These are phyloP conservation scores for Daldinia eschscholtzii DNA, from an alignment of 2,329 filamentous ascomycete species.

Conservation along the genomic window DNA sequence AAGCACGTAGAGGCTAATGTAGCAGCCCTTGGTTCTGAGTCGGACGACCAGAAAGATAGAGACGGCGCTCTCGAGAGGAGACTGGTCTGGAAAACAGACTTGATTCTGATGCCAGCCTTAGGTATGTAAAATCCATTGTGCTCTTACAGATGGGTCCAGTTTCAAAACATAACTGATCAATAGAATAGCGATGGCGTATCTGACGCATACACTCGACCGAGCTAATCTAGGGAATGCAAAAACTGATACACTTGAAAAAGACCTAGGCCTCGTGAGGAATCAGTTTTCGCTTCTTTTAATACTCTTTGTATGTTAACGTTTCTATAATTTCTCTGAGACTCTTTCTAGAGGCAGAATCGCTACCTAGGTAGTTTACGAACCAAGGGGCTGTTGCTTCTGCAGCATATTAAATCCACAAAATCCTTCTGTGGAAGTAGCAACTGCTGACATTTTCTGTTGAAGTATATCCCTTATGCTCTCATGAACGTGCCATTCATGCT, in stretches of 20 bases:
- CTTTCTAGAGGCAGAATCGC: background rate
- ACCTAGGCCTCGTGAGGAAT: slow-evolving; percentile 49
- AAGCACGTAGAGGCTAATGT: slow-evolving; percentile 18
- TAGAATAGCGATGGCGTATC: slow-evolving; percentile 39
- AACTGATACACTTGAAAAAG: slow-evolving; percentile 49
- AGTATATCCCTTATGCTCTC: slow-evolving; percentile 50
- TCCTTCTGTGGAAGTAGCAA: background rate
- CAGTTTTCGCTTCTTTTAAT: slow-evolving; percentile 52
- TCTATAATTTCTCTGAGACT: background rate
- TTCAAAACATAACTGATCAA: background rate
- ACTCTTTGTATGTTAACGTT: slow-evolving; percentile 44
- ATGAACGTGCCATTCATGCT: slow-evolving; percentile 48
- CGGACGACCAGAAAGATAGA: background rate
- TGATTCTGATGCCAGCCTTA: slow-evolving; percentile 39
- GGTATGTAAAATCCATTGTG: slow-evolving; percentile 21
- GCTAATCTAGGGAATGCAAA: slow-evolving; percentile 53
- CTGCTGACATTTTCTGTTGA: background rate
- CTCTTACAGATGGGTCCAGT: background rate
- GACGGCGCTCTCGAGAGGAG: slow-evolving; percentile 26
- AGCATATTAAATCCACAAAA: too few relatives aligned
- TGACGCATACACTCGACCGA: slow-evolving; percentile 48
- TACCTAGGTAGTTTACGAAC: background rate
- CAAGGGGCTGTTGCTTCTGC: background rate
- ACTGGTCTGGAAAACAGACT: slow-evolving; percentile 40
- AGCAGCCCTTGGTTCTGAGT: slow-evolving; percentile 24